phyloP scores from a whole-genome alignment of 2,329 filamentous ascomycete species.

The Pyrenochaeta sp. region DNA sequence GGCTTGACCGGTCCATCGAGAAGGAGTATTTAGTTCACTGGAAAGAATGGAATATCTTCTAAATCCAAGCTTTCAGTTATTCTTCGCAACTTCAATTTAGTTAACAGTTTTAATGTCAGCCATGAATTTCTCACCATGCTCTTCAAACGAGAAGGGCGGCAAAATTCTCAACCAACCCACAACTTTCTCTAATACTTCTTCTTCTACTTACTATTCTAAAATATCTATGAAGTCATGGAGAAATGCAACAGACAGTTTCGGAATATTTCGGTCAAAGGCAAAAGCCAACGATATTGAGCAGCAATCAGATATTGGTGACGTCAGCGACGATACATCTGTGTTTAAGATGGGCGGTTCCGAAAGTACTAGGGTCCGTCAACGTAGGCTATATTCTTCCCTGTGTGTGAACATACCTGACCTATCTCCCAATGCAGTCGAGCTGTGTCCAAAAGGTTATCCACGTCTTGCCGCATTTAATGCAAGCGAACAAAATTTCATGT shows the following conservation, averaged over 20 bases:
- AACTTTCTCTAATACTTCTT: neutral
- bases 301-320: too few species aligned
- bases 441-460: constrained; percentile 36
- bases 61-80: too few species aligned
- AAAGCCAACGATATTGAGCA: too few species aligned
- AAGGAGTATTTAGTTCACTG: neutral
- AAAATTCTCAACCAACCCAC: neutral
- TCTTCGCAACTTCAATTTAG: too few species aligned
- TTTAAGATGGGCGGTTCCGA: neutral
- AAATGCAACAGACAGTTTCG: neutral
- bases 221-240: neutral
- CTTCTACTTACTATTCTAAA: neutral
- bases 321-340: neutral
- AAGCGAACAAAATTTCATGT: constrained; percentile 40
- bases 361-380: constrained; percentile 4
- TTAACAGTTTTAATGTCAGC: too few species aligned
- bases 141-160: neutral
- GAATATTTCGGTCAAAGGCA: neutral
- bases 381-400: constrained; percentile 1
- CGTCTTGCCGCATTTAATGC: constrained; percentile 37
- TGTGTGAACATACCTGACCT: neutral
- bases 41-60: neutral
- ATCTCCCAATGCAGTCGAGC: constrained; percentile 22
- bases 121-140: neutral
- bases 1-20: neutral